Conservation (phyloP, 2,329 filamentous ascomycete species). For the Colletotrichum caudatum region DNA sequence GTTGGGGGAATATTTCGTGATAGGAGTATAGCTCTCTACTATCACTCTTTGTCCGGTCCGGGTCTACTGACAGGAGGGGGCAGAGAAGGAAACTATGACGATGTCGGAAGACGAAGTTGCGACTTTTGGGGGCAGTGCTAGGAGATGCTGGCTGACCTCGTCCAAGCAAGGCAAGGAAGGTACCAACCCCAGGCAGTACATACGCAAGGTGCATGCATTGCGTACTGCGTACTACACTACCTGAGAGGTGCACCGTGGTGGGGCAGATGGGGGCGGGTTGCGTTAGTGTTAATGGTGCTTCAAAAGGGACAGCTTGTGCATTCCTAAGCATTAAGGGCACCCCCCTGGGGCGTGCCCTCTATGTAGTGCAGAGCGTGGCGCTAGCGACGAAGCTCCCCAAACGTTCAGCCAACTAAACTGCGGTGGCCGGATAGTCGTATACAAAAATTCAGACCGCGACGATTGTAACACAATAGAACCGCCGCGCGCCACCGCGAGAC, state of each 20-base stretch:
- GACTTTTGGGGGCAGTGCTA: constrained; percentile 31
- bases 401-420: constrained; percentile 23
- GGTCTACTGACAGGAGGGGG: constrained; percentile 12
- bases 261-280: constrained; percentile 26
- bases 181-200: constrained; percentile 19
- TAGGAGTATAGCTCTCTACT: constrained; percentile 99
- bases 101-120: constrained; percentile 20
- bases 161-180: constrained; percentile 27
- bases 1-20: constrained; percentile 60
- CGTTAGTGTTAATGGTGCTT: not conserved
- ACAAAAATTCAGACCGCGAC: constrained; percentile 35
- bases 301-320: constrained; percentile 3
- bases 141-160: constrained; percentile 17
- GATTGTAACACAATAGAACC: constrained; percentile 15
- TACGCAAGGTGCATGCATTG: constrained; percentile 24
- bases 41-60: constrained; percentile 61
- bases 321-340: constrained; percentile 34
- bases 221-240: not conserved
- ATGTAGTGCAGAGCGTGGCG: constrained; percentile 8
- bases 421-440: constrained; percentile 19
- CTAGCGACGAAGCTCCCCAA: constrained; percentile 32
- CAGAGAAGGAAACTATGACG: not conserved
- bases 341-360: constrained; percentile 31
- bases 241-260: constrained; percentile 26
- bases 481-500: constrained; percentile 13